These are phyloP conservation scores for Mallotus nudiflorus DNA, from an alignment of 345 rosid genomes.

Conservation along the genomic window DNA sequence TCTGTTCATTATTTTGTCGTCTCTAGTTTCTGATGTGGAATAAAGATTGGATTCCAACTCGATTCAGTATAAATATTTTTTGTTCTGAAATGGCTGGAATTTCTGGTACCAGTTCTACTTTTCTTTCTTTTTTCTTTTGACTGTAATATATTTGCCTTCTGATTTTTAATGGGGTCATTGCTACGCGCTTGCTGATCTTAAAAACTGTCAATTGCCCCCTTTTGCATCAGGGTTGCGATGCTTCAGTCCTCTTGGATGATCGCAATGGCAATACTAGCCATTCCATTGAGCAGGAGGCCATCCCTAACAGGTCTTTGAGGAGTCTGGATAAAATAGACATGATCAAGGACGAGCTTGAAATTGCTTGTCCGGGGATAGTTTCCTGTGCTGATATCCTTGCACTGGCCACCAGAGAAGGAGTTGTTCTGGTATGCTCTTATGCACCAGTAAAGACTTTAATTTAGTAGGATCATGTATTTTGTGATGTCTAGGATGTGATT, in stretches of 20 bases:
- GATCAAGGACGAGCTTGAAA: slow-evolving; percentile 35
- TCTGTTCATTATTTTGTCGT: neutral
- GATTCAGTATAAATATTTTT: neutral
- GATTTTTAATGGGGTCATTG: no score
- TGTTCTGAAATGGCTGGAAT: neutral
- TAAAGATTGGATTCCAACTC: neutral
- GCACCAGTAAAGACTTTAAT: no score
- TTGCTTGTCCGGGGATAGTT: slow-evolving; percentile 38
- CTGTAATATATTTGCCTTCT: no score
- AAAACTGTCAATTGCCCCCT: neutral
- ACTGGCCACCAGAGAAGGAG: slow-evolving; percentile 40
- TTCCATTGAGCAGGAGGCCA: slow-evolving; percentile 31
- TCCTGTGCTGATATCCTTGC: slow-evolving; percentile 41
- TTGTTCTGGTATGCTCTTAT: slow-evolving; percentile 29
- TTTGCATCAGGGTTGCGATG: slow-evolving; percentile 47
- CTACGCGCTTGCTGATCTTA: neutral
- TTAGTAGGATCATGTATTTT: no score
- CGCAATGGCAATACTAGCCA: slow-evolving; percentile 34
- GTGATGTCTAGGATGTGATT: no score
- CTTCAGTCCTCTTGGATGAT: slow-evolving; percentile 43
- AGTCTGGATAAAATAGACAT: slow-evolving; percentile 30
- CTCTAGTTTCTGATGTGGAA: neutral
- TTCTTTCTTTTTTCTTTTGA: no score
- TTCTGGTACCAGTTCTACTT: neutral
- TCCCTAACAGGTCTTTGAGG: slow-evolving; percentile 30